These are phyloP conservation scores for Cladophialophora psammophila DNA, from an alignment of 2,329 filamentous ascomycete genomes.

Conservation along the genomic window DNA sequence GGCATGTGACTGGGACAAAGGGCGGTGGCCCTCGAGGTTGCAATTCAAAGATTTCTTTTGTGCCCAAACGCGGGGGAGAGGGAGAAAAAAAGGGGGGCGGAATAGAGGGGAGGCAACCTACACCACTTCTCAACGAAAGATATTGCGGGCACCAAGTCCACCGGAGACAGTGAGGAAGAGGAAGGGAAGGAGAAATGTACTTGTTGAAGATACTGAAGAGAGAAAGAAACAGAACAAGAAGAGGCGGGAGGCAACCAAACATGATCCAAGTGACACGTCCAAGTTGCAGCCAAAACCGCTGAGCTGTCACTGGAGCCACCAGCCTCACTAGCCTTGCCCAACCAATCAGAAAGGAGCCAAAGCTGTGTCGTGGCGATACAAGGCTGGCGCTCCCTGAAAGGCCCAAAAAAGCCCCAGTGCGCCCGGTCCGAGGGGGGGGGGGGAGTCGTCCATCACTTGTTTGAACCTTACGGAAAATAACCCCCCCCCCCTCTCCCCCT, in stretches of 20 bases:
- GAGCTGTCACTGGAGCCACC: slow-evolving; percentile 22
- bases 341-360: slow-evolving; percentile 16
- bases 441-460: too few species aligned
- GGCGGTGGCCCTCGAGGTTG: slow-evolving; percentile 14
- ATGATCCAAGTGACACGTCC: not conserved
- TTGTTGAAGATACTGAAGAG: slow-evolving; percentile 11
- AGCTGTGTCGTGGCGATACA: not conserved
- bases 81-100: not conserved
- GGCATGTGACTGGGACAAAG: slow-evolving; percentile 23
- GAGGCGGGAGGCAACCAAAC: slow-evolving; percentile 10
- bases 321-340: not conserved
- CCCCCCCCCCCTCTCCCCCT: too few species aligned
- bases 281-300: not conserved
- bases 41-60: slow-evolving; percentile 20
- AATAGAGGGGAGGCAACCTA: not conserved
- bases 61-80: slow-evolving; percentile 10
- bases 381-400: slow-evolving; percentile 4
- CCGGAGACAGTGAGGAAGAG: not conserved
- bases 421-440: too few species aligned
- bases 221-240: slow-evolving; percentile 6
- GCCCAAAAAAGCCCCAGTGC: not conserved
- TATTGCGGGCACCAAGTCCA: not conserved
- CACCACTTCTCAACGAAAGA: not conserved
- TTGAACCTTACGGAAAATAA: too few species aligned
- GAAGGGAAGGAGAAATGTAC: not conserved